These are phyloP conservation scores for Lyophyllum atratum DNA, from an alignment of 768 basidiomycete genomes.

Conservation along the genomic window DNA sequence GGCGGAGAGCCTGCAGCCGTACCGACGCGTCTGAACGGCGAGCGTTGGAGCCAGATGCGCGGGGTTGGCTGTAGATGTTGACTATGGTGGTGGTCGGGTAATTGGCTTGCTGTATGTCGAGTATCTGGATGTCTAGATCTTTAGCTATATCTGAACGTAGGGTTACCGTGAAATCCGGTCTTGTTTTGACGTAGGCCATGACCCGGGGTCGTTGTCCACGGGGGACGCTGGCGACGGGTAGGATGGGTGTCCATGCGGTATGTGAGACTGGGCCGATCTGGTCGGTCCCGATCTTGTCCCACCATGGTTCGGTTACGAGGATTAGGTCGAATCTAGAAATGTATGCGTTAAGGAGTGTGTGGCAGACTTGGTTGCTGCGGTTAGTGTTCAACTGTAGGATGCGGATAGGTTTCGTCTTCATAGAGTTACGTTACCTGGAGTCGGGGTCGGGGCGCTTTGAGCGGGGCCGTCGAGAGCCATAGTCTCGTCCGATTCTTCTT, in stretches of 20 bases:
- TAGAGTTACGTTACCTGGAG: neutral
- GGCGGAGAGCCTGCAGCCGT: too few relatives aligned
- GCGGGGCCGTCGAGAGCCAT: too few relatives aligned
- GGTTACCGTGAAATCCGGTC: slow-evolving; percentile 21
- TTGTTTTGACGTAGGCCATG: slow-evolving; percentile 17
- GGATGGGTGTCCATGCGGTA: slow-evolving; percentile 17
- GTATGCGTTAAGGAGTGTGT: slow-evolving; percentile 17
- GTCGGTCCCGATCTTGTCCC: slow-evolving; percentile 20
- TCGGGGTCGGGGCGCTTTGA: too few relatives aligned
- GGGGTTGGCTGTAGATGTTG: too few relatives aligned
- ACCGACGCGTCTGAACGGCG: too few relatives aligned
- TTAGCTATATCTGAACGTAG: slow-evolving; percentile 23
- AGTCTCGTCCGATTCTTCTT: too few relatives aligned
- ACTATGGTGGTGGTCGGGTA: too few relatives aligned
- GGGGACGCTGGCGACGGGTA: neutral
- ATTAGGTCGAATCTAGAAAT: slow-evolving; percentile 21
- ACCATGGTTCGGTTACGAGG: slow-evolving; percentile 26
- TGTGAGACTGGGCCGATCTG: slow-evolving; percentile 5
- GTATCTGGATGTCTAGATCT: slow-evolving; percentile 23
- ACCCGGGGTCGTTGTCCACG: slow-evolving; percentile 12
- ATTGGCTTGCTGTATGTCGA: slow-evolving; percentile 20
- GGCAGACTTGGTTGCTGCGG: slow-evolving; percentile 11
- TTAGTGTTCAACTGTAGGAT: slow-evolving; percentile 21
- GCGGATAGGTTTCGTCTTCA: slow-evolving; percentile 8
- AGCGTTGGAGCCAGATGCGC: too few relatives aligned